phyloP scores from a whole-genome alignment of 805 yeast species.

The Sugiyamaella lignohabitans region DNA sequence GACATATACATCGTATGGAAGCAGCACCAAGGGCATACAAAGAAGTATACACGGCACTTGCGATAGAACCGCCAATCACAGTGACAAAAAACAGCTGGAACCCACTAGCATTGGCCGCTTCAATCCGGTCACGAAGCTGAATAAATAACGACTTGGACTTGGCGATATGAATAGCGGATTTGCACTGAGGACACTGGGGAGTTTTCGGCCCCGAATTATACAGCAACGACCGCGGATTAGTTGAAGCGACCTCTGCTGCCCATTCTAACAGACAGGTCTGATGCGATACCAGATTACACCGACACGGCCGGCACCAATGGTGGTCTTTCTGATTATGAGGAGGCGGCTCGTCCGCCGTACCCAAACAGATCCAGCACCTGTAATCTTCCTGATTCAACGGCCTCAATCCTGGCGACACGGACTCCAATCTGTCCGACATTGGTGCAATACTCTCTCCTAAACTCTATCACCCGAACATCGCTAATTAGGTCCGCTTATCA shows the following conservation, averaged over 20 bases:
- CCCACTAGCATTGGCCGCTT: conserved; percentile 13
- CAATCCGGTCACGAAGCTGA: conserved; percentile 17
- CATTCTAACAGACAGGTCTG: conserved; percentile 40
- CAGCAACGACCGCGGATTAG: conserved; percentile 11
- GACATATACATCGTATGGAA: conserved; percentile 24
- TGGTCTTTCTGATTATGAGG: conserved; percentile 29
- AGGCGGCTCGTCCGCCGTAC: conserved; percentile 31
- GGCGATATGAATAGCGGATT: conserved; percentile 21
- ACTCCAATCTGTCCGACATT: too few relatives aligned
- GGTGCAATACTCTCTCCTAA: too few relatives aligned
- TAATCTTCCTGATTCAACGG: conserved; percentile 20
- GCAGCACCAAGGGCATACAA: conserved; percentile 28
- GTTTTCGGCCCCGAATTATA: conserved; percentile 5
- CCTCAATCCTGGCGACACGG: too few relatives aligned
- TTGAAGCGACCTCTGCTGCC: conserved; percentile 31
- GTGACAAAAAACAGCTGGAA: conserved; percentile 16
- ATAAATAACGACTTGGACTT: conserved; percentile 16
- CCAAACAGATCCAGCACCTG: conserved; percentile 36
- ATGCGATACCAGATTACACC: conserved; percentile 42
- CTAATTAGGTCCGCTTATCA: too few relatives aligned
- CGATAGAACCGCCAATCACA: conserved; percentile 15
- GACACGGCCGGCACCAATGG: conserved; percentile 42
- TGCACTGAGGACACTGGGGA: conserved; percentile 32
- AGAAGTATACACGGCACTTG: conserved; percentile 19
- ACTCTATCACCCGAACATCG: too few relatives aligned